Evolutionary conservation across 805 yeast species (phyloP).

Genomic region (Jamesozyma spencerorum): DNA sequence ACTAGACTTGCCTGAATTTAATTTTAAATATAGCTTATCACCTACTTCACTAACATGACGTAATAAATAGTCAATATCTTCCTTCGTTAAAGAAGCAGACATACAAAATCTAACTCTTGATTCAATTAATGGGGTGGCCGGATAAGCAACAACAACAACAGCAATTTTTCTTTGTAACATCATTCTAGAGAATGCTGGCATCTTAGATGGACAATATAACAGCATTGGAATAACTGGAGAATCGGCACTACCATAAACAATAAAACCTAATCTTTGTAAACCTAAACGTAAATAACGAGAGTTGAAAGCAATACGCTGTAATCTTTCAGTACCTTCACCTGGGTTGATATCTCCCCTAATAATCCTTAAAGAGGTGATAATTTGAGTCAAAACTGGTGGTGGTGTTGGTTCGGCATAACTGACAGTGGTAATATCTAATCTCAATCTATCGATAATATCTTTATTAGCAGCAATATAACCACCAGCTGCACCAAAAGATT

Average conservation of each 20-base stretch:
- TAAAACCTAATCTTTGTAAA: slow-evolving; percentile 83
- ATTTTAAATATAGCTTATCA: slow-evolving; percentile 62
- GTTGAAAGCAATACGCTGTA: slow-evolving; percentile 90
- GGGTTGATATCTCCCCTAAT: slow-evolving; percentile 78
- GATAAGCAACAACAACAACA: slow-evolving; percentile 93
- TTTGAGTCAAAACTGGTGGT: slow-evolving; percentile 88
- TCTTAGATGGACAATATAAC: slow-evolving; percentile 82
- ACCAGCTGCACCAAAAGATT: slow-evolving; percentile 98
- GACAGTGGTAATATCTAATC: slow-evolving; percentile 63
- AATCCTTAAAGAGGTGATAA: slow-evolving; percentile 66
- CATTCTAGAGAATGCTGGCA: slow-evolving; percentile 85
- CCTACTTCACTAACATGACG: slow-evolving; percentile 70
- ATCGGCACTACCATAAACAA: slow-evolving; percentile 90
- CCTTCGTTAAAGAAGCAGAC: slow-evolving; percentile 84
- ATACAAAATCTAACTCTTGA: slow-evolving; percentile 91
- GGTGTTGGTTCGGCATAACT: slow-evolving; percentile 77
- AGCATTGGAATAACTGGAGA: slow-evolving; percentile 91
- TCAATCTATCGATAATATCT: slow-evolving; percentile 60
- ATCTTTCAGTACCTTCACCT: slow-evolving; percentile 86
- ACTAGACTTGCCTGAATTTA: slow-evolving; percentile 69
- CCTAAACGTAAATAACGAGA: slow-evolving; percentile 89
- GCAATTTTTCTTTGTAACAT: slow-evolving; percentile 76
- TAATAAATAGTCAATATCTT: slow-evolving; percentile 77
- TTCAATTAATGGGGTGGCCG: slow-evolving; percentile 88
- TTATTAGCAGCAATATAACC: slow-evolving; percentile 85